Percentiles rank a stretch among this genome's conserved stretches.
Evolutionary conservation across 2,329 filamentous ascomycete species (phyloP).

Genomic region (Malbranchea cinnamomea): DNA sequence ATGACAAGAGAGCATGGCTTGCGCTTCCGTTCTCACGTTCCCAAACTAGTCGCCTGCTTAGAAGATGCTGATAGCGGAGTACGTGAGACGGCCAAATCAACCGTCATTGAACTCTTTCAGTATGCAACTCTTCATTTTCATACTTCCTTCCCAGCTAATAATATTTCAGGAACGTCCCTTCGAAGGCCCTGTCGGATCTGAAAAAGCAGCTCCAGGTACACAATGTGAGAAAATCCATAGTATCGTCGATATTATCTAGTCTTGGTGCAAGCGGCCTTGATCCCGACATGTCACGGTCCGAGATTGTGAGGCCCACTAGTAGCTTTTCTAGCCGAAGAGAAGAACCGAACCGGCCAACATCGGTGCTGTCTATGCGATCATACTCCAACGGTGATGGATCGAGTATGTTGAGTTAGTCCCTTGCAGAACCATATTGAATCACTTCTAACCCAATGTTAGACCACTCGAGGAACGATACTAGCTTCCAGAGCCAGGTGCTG

Average conservation of each 20-base stretch:
- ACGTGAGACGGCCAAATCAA: conserved; percentile 66
- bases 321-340: conserved; percentile 14
- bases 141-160: conserved; percentile 2
- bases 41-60: conserved; percentile 66
- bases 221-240: conserved; percentile 76
- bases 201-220: conserved; percentile 73
- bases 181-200: conserved; percentile 72
- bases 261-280: conserved; percentile 40
- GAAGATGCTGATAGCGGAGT: conserved; percentile 85
- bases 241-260: conserved; percentile 62
- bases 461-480: conserved; percentile 4
- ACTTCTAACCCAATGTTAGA: conserved; percentile 3
- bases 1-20: conserved; percentile 71
- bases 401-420: too few species aligned
- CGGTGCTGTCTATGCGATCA: conserved; percentile 10
- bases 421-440: background rate
- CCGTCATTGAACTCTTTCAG: conserved; percentile 77
- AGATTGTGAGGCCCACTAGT: conserved; percentile 13
- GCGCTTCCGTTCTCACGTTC: conserved; percentile 71
- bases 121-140: conserved; percentile 24
- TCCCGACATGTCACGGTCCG: conserved; percentile 12
- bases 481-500: conserved; percentile 3
- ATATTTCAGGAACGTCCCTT: conserved; percentile 51
- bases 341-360: conserved; percentile 15
- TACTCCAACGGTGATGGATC: conserved; percentile 8